Evolutionary conservation across 148 eudicot genomes (phyloP).

Genomic region (Limonium bicolor): DNA sequence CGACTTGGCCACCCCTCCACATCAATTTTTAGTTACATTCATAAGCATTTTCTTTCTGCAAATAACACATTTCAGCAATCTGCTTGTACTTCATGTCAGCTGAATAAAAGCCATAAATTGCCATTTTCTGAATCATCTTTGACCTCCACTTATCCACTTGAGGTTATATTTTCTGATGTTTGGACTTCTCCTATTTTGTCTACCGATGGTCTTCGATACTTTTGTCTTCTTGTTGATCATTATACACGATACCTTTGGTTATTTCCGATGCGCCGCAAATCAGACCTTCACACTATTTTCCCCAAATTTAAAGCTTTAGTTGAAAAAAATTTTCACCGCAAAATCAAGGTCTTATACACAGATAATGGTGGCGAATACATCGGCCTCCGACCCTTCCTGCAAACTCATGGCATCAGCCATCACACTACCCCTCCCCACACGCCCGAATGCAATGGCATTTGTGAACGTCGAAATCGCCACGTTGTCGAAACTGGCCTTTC

Average conservation of each 20-base stretch:
- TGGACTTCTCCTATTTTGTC: neutral
- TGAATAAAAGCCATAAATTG: neutral
- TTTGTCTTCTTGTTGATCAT: neutral
- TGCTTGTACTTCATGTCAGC: neutral
- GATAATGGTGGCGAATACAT: neutral
- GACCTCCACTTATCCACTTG: neutral
- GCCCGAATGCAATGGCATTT: too few species aligned
- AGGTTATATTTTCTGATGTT: neutral
- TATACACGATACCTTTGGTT: too few species aligned
- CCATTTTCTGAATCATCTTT: neutral
- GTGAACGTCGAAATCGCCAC: too few species aligned
- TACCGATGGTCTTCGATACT: neutral
- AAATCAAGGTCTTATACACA: neutral
- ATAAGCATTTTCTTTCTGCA: neutral
- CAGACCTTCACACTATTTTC: neutral
- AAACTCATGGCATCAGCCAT: too few species aligned
- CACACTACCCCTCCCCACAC: too few species aligned
- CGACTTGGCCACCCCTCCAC: neutral
- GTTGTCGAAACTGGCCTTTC: too few species aligned
- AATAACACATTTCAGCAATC: neutral
- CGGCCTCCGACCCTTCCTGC: too few species aligned
- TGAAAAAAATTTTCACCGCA: neutral
- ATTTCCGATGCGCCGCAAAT: neutral
- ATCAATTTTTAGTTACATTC: neutral
- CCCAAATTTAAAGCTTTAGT: neutral